Conservation (phyloP, 2,329 filamentous ascomycete genomes). For the Pestalotiopsis sp. region DNA sequence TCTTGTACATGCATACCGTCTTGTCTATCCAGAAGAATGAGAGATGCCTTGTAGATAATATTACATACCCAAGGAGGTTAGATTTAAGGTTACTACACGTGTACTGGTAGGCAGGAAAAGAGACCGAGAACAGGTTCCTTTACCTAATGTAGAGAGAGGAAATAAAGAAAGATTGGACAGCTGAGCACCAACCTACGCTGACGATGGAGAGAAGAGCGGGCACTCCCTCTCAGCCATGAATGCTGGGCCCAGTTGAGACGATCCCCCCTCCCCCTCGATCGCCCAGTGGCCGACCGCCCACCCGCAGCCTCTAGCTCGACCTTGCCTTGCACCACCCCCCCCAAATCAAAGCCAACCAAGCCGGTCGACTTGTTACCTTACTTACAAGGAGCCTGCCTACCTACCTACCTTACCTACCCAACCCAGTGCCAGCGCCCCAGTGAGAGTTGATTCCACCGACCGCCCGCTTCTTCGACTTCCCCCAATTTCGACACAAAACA, state of each 20-base stretch:
- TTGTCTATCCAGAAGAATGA: too few species aligned
- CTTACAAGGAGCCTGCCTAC: too few species aligned
- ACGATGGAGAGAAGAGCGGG: background rate
- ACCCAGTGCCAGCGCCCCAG: background rate
- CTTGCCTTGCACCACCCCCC: background rate
- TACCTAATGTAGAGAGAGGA: too few species aligned
- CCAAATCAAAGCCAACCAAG: slow-evolving; percentile 1
- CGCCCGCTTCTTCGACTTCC: slow-evolving; percentile 11
- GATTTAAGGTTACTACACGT: too few species aligned
- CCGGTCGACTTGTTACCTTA: background rate
- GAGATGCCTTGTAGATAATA: too few species aligned
- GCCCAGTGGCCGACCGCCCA: background rate
- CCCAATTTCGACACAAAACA: slow-evolving; percentile 22
- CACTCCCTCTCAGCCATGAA: background rate
- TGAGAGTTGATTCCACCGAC: slow-evolving; percentile 2
- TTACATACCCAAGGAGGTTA: too few species aligned
- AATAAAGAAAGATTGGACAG: too few species aligned
- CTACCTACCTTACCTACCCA: background rate
- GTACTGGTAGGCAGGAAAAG: too few species aligned
- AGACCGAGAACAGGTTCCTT: too few species aligned
- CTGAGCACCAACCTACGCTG: background rate
- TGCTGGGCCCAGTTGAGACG: background rate
- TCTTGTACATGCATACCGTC: too few species aligned
- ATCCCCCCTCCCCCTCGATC: background rate
- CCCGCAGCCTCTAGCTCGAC: slow-evolving; percentile 1